Evolutionary conservation across 768 basidiomycete species (phyloP), one percentile per base, ranked within the genome.

Genomic region (Pilatotrama ljubarskyi): DNA sequence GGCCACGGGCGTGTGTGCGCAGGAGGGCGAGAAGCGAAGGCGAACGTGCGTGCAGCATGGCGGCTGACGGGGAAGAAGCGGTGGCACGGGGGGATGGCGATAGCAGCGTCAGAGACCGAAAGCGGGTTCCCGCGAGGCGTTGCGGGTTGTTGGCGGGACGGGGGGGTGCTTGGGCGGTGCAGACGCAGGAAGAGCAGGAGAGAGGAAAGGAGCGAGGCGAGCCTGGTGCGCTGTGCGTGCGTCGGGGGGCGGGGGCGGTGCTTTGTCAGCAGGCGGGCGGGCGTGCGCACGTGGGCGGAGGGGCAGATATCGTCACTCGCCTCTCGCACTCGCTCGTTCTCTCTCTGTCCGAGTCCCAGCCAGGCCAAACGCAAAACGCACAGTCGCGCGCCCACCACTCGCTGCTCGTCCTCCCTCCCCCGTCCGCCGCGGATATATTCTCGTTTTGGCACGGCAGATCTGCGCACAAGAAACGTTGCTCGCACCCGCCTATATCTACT

Each of bases 221-320:
- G 47, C 1, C 24, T 15, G 36, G 36, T 42, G 13, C 18, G 26
- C 38, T n/a, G 48, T 41, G 37, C 17, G 14, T 17, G 35, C 15
- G 49, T 35, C 18, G 48, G 42, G 29, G 44, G 48, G 52, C 32
- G 18, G 5, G 51, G 61, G 38, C 36, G 61, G 43, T 41, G 62
- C 57, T 68, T 68, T 66, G 67, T 68, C 67, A 68, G 64, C 64
- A 53, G 56, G 29, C 15, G 43, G 20, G 51, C 29, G 52, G 61
- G 54, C 41, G 7, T 32, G 61, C 67, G 56, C 76, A 77, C 76
- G 75, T 76, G 75, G 70, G 62, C 64, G 20, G 46, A 40, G 11
- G 32, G 24, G 44, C 40, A 42, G 56, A 63, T 56, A 63, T 46
- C 62, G 62, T 63, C 62, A 63, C 62, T 55, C 32, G 53, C 25